A percentile compares a stretch with the other conserved stretches of the same genome.
These are phyloP conservation scores for Wickerhamomyces sp. DNA, from an alignment of 1,139 yeast genomes.

Conservation along the genomic window DNA sequence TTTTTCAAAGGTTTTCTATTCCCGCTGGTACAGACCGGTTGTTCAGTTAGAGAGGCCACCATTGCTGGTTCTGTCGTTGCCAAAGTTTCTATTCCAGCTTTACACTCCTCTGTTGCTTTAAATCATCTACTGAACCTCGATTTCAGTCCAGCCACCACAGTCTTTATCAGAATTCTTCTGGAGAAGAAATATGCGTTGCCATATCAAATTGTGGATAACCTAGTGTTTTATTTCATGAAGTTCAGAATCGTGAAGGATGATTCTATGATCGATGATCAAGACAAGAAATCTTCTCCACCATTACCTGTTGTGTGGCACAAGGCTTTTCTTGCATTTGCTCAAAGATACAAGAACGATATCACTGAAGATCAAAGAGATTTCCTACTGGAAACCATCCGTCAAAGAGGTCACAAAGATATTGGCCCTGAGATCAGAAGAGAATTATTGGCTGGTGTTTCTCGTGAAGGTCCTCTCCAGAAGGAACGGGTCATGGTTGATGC, in stretches of 20 bases:
- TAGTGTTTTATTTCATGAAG: constrained; percentile 92
- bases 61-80: constrained; percentile 89
- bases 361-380: constrained; percentile 97
- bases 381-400: constrained; percentile 83
- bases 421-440: constrained; percentile 96
- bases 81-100: constrained; percentile 87
- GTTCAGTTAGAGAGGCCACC: constrained; percentile 90
- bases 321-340: constrained; percentile 89
- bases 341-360: constrained; percentile 91
- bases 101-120: constrained; percentile 94
- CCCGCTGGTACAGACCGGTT: constrained; percentile 79
- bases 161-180: constrained; percentile 79
- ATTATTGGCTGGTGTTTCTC: constrained; percentile 70
- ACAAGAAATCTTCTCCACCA: constrained; percentile 45
- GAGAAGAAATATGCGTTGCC: constrained; percentile 97
- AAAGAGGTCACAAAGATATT: constrained; percentile 80
- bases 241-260: constrained; percentile 56
- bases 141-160: constrained; percentile 83
- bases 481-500: constrained; percentile 23
- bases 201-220: constrained; percentile 89
- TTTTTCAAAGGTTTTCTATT: constrained; percentile 93
- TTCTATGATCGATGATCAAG: constrained; percentile 32
- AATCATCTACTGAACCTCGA: constrained; percentile 80
- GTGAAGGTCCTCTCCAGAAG: constrained; percentile 29
- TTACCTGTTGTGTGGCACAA: constrained; percentile 98